Conservation (phyloP, 1,284 basidiomycete species). For the Wallemia mellicola region DNA sequence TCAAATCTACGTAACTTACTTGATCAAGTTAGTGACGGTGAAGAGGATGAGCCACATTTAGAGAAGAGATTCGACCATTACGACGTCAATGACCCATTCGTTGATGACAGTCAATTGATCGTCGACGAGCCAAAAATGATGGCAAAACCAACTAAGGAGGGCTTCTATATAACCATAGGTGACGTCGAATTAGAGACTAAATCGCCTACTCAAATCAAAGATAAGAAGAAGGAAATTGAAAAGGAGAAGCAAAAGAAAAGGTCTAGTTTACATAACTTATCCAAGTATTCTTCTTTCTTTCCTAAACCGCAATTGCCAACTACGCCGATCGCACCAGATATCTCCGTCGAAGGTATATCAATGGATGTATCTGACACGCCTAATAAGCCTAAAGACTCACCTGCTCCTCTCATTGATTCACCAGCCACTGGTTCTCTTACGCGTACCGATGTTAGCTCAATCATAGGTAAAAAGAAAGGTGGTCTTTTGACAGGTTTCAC, state of each 20-base stretch:
- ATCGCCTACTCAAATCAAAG: slow-evolving; percentile 21
- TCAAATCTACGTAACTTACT: not conserved
- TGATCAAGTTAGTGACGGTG: not conserved
- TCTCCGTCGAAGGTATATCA: not conserved
- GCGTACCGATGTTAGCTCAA: not conserved
- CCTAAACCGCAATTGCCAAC: not conserved
- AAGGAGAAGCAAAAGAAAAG: slow-evolving; percentile 7
- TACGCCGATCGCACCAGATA: not conserved
- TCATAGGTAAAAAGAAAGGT: not conserved
- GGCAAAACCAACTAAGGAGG: slow-evolving; percentile 74
- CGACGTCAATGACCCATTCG: slow-evolving; percentile 73
- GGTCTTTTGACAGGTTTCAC: not conserved
- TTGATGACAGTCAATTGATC: slow-evolving; percentile 81
- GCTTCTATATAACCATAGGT: slow-evolving; percentile 70
- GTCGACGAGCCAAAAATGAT: slow-evolving; percentile 70
- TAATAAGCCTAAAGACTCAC: not conserved
- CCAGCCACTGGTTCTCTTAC: not conserved
- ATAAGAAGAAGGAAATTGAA: slow-evolving; percentile 19
- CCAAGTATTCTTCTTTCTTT: not conserved
- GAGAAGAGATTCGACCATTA: slow-evolving; percentile 31
- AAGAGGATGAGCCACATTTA: slow-evolving; percentile 9
- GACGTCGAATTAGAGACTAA: slow-evolving; percentile 36
- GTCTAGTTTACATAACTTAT: slow-evolving; percentile 4
- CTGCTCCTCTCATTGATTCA: not conserved
- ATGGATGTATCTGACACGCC: not conserved